phyloP scores from a whole-genome alignment of 176 grass and related monocot genomes.

The Dactylis glomerata region DNA sequence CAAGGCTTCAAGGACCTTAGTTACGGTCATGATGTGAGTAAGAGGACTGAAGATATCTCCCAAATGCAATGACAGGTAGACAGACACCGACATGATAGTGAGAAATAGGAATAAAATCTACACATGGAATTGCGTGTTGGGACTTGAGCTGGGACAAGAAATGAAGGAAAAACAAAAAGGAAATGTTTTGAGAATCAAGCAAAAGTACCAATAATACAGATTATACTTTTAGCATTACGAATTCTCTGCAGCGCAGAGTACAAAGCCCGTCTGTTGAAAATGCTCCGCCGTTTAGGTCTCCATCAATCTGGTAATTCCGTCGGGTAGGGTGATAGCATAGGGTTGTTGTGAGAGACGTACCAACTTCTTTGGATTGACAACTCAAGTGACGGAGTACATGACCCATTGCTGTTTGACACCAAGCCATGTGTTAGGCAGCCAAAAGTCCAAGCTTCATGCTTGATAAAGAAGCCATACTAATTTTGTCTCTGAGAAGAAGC shows the following conservation, averaged over 20 bases:
- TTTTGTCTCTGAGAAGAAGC: neutral
- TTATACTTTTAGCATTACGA: neutral
- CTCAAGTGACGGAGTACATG: neutral
- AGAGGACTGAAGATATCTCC: neutral
- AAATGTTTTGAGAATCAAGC: neutral
- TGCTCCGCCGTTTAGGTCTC: neutral
- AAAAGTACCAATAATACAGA: neutral
- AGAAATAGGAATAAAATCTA: neutral
- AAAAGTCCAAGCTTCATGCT: constrained; percentile 33
- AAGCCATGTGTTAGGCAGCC: constrained; percentile 20
- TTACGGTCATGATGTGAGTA: constrained; percentile 5
- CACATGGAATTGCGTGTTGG: neutral
- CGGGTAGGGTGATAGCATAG: neutral
- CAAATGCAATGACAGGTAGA: neutral
- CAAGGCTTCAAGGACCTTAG: neutral
- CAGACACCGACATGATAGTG: neutral
- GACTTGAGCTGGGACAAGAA: neutral
- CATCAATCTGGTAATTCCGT: constrained; percentile 6
- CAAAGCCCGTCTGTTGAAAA: neutral
- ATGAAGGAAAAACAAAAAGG: neutral
- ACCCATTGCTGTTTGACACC: neutral
- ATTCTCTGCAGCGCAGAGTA: neutral
- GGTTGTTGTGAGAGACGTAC: neutral
- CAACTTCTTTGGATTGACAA: constrained; percentile 35
- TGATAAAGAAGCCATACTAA: constrained; percentile 21